Evolutionary conservation across 768 basidiomycete genomes (phyloP).

Genomic region (Calocera viscosa): DNA sequence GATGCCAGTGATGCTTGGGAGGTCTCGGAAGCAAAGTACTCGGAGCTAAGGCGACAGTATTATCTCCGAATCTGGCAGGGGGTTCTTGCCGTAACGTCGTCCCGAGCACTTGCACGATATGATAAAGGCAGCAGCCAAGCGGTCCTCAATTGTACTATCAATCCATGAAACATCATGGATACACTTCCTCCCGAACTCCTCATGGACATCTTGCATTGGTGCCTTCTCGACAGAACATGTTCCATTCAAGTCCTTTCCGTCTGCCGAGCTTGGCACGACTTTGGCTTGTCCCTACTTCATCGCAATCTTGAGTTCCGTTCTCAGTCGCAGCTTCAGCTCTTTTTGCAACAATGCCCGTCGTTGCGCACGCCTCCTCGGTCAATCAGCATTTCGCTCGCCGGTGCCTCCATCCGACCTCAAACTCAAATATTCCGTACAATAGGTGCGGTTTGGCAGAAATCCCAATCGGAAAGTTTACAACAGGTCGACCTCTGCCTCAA

Average conservation of each 20-base stretch:
- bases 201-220: not conserved
- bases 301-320: not conserved
- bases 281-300: not conserved
- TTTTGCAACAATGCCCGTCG: not conserved
- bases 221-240: not conserved
- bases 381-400: not conserved
- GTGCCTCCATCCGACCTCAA: not conserved
- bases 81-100: too few relatives aligned
- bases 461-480: not conserved
- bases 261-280: not conserved
- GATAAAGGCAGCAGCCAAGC: too few relatives aligned
- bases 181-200: not conserved
- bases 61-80: too few relatives aligned
- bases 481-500: not conserved
- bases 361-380: not conserved
- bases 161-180: constrained; percentile 4
- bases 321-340: not conserved
- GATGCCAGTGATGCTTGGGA: too few relatives aligned
- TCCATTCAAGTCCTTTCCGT: not conserved
- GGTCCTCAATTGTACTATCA: too few relatives aligned
- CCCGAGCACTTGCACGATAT: too few relatives aligned
- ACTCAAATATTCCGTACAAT: not conserved
- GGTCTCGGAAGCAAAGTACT: too few relatives aligned
- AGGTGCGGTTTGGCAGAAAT: not conserved
- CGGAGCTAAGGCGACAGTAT: too few relatives aligned